Conservation (phyloP, 2,329 filamentous ascomycete genomes). For the Trichoderma semiorbis region DNA sequence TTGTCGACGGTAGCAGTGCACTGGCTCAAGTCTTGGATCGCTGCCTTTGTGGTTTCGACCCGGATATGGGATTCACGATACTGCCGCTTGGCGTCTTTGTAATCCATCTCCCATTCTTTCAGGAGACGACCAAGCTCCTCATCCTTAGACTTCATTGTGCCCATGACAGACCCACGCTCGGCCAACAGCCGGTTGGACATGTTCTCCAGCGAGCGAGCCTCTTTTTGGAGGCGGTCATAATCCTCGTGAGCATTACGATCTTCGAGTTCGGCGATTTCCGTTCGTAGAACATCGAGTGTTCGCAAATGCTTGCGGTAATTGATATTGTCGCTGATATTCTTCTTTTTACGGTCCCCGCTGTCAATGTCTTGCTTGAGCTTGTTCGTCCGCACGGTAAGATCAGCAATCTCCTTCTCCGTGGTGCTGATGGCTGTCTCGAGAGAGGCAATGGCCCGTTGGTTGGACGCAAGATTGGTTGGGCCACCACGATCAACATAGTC, state of each 20-base stretch:
- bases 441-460: conserved; percentile 63
- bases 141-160: conserved; percentile 79
- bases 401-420: conserved; percentile 64
- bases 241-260: conserved; percentile 79
- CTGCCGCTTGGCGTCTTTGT: conserved; percentile 73
- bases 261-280: conserved; percentile 72
- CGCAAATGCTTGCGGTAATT: conserved; percentile 74
- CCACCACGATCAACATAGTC: conserved; percentile 76
- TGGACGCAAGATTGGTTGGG: conserved; percentile 64
- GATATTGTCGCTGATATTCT: conserved; percentile 85
- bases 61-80: conserved; percentile 88
- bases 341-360: conserved; percentile 77
- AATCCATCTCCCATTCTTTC: conserved; percentile 79
- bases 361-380: conserved; percentile 72
- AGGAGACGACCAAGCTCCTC: conserved; percentile 70
- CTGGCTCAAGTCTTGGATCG: conserved; percentile 81
- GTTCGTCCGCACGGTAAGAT: conserved; percentile 69
- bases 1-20: conserved; percentile 85
- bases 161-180: conserved; percentile 70
- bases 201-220: conserved; percentile 65
- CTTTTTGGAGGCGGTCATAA: conserved; percentile 67
- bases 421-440: conserved; percentile 64
- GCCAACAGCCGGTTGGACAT: conserved; percentile 67
- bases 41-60: conserved; percentile 87
- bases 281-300: conserved; percentile 62